Percentiles rank a stretch among this genome's conserved stretches.
These are phyloP conservation scores for Cryphonectria radicalis DNA, from an alignment of 2,329 filamentous ascomycete species.

Conservation along the genomic window DNA sequence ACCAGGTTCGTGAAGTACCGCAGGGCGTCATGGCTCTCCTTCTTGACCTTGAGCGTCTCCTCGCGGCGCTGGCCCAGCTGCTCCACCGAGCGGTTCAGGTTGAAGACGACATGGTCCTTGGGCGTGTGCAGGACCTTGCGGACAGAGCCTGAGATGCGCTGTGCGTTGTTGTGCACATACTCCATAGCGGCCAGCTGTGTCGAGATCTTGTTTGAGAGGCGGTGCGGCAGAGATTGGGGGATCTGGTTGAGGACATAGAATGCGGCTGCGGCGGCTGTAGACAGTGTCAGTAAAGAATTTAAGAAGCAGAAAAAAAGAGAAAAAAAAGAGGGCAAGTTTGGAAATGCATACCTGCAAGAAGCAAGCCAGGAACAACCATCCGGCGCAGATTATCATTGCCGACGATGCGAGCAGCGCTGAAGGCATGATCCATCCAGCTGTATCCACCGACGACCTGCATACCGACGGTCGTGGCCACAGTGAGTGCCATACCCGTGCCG, in stretches of 20 bases:
- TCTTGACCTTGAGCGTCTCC: constrained; percentile 79
- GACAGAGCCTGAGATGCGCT: constrained; percentile 82
- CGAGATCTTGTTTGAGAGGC: constrained; percentile 83
- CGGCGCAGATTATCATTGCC: constrained; percentile 80
- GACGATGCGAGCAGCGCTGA: constrained; percentile 79
- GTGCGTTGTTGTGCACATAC: constrained; percentile 88
- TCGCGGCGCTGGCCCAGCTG: constrained; percentile 78
- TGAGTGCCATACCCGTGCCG: constrained; percentile 92
- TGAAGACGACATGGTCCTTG: constrained; percentile 81
- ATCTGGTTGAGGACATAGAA: constrained; percentile 87
- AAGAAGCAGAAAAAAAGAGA: constrained; percentile 7
- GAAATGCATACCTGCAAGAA: constrained; percentile 72
- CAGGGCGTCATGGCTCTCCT: constrained; percentile 82
- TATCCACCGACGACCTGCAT: constrained; percentile 80
- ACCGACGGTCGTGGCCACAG: constrained; percentile 84
- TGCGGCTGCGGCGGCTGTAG: constrained; percentile 70
- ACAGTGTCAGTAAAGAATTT: constrained; percentile 38
- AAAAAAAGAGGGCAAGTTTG: neutral
- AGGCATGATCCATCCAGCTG: constrained; percentile 85
- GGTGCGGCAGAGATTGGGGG: constrained; percentile 83
- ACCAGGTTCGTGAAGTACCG: constrained; percentile 92
- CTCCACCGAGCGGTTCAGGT: constrained; percentile 83
- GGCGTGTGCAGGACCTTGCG: constrained; percentile 88
- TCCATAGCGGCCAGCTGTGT: constrained; percentile 80
- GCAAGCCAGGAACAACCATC: constrained; percentile 78